These are phyloP conservation scores for Lathyrus tuberosus DNA, from an alignment of 306 rosid genomes.

Conservation along the genomic window DNA sequence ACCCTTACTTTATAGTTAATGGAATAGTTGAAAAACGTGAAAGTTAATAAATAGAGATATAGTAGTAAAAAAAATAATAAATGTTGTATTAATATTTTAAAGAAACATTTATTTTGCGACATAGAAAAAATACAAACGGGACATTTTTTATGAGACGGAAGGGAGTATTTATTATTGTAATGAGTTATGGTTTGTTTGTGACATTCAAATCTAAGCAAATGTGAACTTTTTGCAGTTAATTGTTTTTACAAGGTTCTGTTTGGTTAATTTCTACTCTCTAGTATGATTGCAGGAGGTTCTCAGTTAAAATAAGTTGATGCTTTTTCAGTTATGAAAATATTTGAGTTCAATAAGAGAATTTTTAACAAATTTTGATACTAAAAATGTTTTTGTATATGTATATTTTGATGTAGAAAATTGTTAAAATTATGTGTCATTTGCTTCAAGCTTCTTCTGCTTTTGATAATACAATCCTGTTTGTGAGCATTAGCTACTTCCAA, in stretches of 20 bases:
- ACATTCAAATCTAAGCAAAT: neutral
- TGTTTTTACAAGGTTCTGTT: neutral
- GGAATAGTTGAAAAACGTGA: too few relatives aligned
- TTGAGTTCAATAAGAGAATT: neutral
- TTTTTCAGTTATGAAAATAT: neutral
- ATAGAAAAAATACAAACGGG: too few relatives aligned
- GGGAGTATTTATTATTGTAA: neutral
- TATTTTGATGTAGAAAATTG: neutral
- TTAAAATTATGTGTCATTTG: neutral
- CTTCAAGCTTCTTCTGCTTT: slow-evolving; percentile 2
- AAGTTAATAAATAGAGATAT: too few relatives aligned
- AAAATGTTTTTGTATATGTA: neutral
- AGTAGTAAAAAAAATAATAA: too few relatives aligned
- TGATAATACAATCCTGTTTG: neutral
- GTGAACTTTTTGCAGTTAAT: neutral
- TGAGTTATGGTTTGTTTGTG: neutral
- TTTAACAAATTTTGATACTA: neutral
- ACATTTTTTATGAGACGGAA: too few relatives aligned
- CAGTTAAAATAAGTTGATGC: neutral
- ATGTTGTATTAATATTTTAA: too few relatives aligned
- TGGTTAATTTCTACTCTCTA: neutral
- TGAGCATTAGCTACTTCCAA: too few relatives aligned
- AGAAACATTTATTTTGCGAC: too few relatives aligned
- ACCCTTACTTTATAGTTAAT: too few relatives aligned
- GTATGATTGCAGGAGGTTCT: neutral